Conservation (phyloP, 768 basidiomycete genomes). For the Bullera alba region DNA sequence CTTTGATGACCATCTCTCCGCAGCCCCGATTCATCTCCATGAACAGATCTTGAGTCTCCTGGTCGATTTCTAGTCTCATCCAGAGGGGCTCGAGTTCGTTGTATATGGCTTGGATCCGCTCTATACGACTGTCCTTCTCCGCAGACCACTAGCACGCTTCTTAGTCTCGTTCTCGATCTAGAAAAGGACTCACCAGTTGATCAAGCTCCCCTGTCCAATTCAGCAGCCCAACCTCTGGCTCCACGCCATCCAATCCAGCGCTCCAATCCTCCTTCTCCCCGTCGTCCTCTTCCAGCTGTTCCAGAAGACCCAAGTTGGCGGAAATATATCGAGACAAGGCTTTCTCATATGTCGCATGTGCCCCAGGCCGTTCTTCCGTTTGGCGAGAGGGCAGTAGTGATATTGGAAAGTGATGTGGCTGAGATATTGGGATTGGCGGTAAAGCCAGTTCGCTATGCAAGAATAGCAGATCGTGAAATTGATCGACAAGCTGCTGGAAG, state of each 20-base stretch:
- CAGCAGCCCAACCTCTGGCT: constrained; percentile 69
- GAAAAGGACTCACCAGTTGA: constrained; percentile 41
- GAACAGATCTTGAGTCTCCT: constrained; percentile 81
- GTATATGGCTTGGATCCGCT: constrained; percentile 85
- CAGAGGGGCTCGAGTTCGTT: constrained; percentile 88
- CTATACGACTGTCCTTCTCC: constrained; percentile 65
- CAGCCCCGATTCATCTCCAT: constrained; percentile 76
- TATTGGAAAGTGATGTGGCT: constrained; percentile 24
- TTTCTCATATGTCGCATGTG: constrained; percentile 48
- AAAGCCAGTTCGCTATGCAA: constrained; percentile 29
- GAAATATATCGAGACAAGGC: constrained; percentile 60
- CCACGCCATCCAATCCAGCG: constrained; percentile 64
- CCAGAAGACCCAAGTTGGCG: constrained; percentile 46
- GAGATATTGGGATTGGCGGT: constrained; percentile 23
- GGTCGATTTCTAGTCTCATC: constrained; percentile 72
- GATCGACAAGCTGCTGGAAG: constrained; percentile 22
- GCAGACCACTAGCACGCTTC: constrained; percentile 53
- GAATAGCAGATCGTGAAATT: constrained; percentile 30
- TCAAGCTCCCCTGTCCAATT: constrained; percentile 58
- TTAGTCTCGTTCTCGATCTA: background rate
- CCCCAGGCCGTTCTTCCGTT: constrained; percentile 22
- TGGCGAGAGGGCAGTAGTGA: constrained; percentile 23
- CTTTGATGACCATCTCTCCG: constrained; percentile 64
- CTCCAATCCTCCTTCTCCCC: constrained; percentile 44
- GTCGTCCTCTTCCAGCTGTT: constrained; percentile 52